phyloP scores from a whole-genome alignment of 1,284 basidiomycete genomes.

The Puccinia triticina region DNA sequence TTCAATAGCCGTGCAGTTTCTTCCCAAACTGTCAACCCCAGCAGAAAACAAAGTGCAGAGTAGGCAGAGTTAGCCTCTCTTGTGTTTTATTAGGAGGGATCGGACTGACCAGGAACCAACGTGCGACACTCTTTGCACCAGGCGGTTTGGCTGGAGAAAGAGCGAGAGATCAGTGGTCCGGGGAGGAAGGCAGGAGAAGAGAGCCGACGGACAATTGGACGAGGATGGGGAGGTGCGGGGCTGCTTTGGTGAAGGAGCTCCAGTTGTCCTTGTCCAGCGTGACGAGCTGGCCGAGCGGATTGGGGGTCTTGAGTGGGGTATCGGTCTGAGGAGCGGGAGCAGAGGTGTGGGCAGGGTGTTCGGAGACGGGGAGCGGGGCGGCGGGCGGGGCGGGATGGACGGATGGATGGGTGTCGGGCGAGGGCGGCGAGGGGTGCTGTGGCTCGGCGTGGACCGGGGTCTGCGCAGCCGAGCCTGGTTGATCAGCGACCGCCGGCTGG shows the following conservation, averaged over 20 bases:
- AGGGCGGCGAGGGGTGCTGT: background rate
- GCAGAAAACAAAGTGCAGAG: background rate
- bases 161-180: background rate
- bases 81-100: no score
- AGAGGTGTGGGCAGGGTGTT: background rate
- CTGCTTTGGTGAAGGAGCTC: conserved; percentile 1
- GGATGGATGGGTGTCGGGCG: background rate
- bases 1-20: conserved; percentile 17
- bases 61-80: no score
- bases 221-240: conserved; percentile 7
- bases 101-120: conserved; percentile 19
- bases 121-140: conserved; percentile 48
- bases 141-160: conserved; percentile 14
- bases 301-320: background rate
- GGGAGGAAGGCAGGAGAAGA: background rate
- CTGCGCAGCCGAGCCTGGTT: background rate
- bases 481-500: background rate
- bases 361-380: background rate
- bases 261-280: conserved; percentile 15
- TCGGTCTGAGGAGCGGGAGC: background rate
- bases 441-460: background rate
- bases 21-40: conserved; percentile 24
- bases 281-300: conserved; percentile 24
- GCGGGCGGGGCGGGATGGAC: background rate
- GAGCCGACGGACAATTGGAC: conserved; percentile 33